These are phyloP conservation scores for Malassezia caprae DNA, from an alignment of 1,284 basidiomycete species.

Conservation along the genomic window DNA sequence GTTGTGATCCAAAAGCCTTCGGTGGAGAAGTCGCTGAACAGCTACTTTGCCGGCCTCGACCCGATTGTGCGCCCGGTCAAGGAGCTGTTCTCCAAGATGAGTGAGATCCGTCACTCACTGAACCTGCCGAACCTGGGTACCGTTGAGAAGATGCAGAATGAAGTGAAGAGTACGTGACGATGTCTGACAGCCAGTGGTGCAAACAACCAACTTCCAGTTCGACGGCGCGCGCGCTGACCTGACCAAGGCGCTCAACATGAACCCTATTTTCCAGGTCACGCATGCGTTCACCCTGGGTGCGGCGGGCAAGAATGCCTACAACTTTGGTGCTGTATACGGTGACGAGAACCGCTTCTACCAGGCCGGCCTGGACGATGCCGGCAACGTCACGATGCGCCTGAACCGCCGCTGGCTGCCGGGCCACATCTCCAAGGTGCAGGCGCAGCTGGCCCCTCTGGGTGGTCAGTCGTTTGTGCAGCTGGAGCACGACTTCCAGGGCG, in stretches of 20 bases:
- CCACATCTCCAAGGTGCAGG: conserved; percentile 77
- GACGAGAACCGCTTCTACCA: conserved; percentile 74
- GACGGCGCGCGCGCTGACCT: conserved; percentile 94
- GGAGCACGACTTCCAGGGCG: conserved; percentile 87
- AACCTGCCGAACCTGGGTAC: conserved; percentile 43
- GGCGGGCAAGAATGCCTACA: conserved; percentile 60
- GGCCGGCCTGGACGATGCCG: conserved; percentile 85
- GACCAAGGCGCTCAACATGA: conserved; percentile 82
- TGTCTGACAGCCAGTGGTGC: conserved; percentile 58
- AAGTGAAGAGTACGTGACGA: conserved; percentile 53
- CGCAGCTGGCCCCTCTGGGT: conserved; percentile 58
- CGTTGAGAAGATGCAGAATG: conserved; percentile 39
- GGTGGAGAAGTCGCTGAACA: conserved; percentile 5
- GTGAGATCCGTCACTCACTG: conserved; percentile 31
- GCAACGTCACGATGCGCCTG: conserved; percentile 74
- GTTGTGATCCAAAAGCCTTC: conserved; percentile 5
- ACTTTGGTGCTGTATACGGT: conserved; percentile 87
- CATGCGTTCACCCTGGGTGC: conserved; percentile 82
- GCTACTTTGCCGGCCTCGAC: conserved; percentile 21
- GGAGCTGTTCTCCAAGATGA: conserved; percentile 20
- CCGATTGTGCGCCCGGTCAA: conserved; percentile 30
- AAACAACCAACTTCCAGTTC: conserved; percentile 87
- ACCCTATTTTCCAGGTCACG: conserved; percentile 93
- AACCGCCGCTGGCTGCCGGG: conserved; percentile 77
- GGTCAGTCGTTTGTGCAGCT: conserved; percentile 56